These are phyloP conservation scores for Dujonia santamariae DNA, from an alignment of 1,139 yeast species.

Conservation along the genomic window DNA sequence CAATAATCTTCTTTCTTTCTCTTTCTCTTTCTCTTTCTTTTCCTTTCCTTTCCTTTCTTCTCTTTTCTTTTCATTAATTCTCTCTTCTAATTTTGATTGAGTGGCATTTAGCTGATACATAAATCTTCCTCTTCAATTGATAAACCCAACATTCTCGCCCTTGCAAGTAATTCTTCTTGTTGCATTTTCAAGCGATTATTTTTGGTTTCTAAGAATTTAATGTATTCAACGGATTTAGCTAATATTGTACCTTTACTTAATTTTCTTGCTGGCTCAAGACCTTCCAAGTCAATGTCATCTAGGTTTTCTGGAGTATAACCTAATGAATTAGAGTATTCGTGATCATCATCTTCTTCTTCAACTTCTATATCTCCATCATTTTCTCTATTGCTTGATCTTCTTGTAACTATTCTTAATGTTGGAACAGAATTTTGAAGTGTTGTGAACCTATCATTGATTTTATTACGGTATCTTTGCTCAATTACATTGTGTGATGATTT, in stretches of 20 bases:
- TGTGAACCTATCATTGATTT: constrained; percentile 43
- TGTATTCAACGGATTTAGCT: constrained; percentile 44
- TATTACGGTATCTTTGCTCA: constrained; percentile 45
- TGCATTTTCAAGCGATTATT: constrained; percentile 34
- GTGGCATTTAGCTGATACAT: not conserved
- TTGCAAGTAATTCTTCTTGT: constrained; percentile 27
- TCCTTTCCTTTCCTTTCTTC: not conserved
- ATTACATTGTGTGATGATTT: constrained; percentile 44
- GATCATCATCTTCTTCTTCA: constrained; percentile 15
- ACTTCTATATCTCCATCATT: constrained; percentile 16
- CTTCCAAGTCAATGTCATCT: constrained; percentile 32
- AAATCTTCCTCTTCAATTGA: constrained; percentile 5
- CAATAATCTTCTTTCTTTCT: not conserved
- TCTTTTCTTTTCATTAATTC: not conserved
- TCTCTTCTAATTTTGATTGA: no score
- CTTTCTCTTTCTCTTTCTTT: not conserved
- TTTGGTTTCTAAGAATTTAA: constrained; percentile 40
- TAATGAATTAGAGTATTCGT: constrained; percentile 8
- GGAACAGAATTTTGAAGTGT: constrained; percentile 43
- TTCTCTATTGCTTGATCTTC: constrained; percentile 16
- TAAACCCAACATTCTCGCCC: constrained; percentile 26
- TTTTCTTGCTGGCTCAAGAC: constrained; percentile 44
- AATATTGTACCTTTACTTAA: constrained; percentile 44
- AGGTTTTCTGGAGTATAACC: constrained; percentile 7
- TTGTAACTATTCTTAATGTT: constrained; percentile 32